phyloP scores from a whole-genome alignment of 129 eudicot genomes.

The Artemisia tridentata region DNA sequence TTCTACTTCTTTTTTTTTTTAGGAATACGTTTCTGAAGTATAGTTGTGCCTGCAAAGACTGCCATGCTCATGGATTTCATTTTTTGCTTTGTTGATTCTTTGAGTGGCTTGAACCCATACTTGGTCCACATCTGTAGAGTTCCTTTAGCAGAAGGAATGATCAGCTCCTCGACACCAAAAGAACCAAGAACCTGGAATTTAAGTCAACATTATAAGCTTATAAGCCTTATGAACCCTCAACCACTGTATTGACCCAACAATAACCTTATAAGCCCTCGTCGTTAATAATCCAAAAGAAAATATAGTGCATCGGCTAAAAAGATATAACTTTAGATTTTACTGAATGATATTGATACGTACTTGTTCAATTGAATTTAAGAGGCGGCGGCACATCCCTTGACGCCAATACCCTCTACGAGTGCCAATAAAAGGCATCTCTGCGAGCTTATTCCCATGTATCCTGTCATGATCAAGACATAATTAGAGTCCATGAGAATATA shows the following conservation, averaged over 20 bases:
- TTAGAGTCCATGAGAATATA: not conserved
- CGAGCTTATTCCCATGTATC: constrained; percentile 60
- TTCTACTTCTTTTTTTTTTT: too few relatives aligned
- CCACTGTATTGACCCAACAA: too few relatives aligned
- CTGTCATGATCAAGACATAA: constrained; percentile 27
- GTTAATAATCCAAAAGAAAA: not conserved
- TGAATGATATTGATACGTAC: constrained; percentile 37
- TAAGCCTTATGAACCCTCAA: too few relatives aligned
- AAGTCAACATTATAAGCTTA: not conserved
- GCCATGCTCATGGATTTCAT: constrained; percentile 28
- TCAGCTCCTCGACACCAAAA: constrained; percentile 43
- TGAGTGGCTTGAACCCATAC: constrained; percentile 42
- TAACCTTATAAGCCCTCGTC: too few relatives aligned
- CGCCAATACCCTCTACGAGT: constrained; percentile 53
- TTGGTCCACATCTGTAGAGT: constrained; percentile 38
- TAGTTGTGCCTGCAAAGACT: constrained; percentile 33
- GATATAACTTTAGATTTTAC: not conserved
- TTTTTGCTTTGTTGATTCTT: constrained; percentile 23
- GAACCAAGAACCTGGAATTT: constrained; percentile 35
- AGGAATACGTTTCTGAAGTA: constrained; percentile 44
- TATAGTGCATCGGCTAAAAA: not conserved
- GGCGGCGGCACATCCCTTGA: constrained; percentile 85
- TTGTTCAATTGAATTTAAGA: constrained; percentile 64
- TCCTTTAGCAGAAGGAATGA: constrained; percentile 39
- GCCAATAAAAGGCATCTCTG: constrained; percentile 85